phyloP scores from a whole-genome alignment of 2,329 filamentous ascomycete species.

The Mycosphaerella sp. region DNA sequence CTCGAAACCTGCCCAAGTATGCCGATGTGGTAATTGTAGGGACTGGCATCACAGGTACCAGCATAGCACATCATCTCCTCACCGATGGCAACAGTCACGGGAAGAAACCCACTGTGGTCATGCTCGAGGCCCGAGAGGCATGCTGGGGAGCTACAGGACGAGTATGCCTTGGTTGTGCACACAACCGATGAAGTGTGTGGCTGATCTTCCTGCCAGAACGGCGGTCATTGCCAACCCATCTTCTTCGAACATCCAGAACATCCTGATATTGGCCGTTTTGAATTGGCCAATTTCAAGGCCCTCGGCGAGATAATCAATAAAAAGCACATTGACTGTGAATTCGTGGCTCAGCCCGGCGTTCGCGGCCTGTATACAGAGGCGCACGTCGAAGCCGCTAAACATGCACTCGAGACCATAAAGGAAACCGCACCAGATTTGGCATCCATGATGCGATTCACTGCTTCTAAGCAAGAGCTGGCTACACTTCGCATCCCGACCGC shows the following conservation, averaged over 20 bases:
- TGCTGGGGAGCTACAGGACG: slow-evolving; percentile 80
- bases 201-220: slow-evolving; percentile 36
- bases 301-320: slow-evolving; percentile 52
- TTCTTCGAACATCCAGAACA: slow-evolving; percentile 56
- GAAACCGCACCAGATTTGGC: slow-evolving; percentile 53
- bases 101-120: slow-evolving; percentile 52
- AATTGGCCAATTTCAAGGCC: slow-evolving; percentile 60
- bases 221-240: slow-evolving; percentile 65
- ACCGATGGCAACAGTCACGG: slow-evolving; percentile 37
- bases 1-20: slow-evolving; percentile 52
- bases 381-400: slow-evolving; percentile 48
- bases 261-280: slow-evolving; percentile 56
- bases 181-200: too few species aligned
- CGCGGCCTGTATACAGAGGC: slow-evolving; percentile 55
- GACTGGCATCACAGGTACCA: slow-evolving; percentile 69
- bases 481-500: slow-evolving; percentile 50
- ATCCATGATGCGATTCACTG: slow-evolving; percentile 36
- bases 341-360: slow-evolving; percentile 56
- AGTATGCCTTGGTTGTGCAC: slow-evolving; percentile 44
- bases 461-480: slow-evolving; percentile 41
- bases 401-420: slow-evolving; percentile 48
- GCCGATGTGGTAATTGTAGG: slow-evolving; percentile 68
- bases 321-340: slow-evolving; percentile 62
- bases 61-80: slow-evolving; percentile 54
- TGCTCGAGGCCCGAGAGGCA: slow-evolving; percentile 72